Percentiles rank a stretch among this genome's conserved stretches.
phyloP scores from a whole-genome alignment of 805 yeast genomes.

The Myxozyma udenii region DNA sequence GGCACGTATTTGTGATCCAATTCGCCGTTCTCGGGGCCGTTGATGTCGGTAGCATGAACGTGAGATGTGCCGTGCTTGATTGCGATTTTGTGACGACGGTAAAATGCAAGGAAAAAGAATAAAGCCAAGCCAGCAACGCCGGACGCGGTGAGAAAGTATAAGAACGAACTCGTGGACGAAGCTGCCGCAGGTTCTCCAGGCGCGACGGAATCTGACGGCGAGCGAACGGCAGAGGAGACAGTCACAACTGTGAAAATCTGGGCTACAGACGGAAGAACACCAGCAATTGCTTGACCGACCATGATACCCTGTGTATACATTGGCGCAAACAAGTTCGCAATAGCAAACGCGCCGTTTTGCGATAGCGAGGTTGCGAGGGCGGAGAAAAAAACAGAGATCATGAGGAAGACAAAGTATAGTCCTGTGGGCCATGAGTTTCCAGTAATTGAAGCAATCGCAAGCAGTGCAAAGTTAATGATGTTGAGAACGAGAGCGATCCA shows the following conservation, averaged over 20 bases:
- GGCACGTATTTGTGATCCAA: slow-evolving; percentile 47
- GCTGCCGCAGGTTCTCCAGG: slow-evolving; percentile 2
- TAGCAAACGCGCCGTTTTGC: slow-evolving; percentile 88
- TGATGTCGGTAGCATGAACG: neutral
- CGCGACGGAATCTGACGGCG: slow-evolving; percentile 3
- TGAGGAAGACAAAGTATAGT: slow-evolving; percentile 49
- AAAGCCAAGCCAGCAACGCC: slow-evolving; percentile 47
- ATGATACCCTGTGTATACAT: slow-evolving; percentile 82
- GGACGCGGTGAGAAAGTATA: slow-evolving; percentile 54
- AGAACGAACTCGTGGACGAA: slow-evolving; percentile 24
- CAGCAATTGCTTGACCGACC: slow-evolving; percentile 94
- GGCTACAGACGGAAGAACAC: slow-evolving; percentile 81
- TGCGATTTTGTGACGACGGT: slow-evolving; percentile 33
- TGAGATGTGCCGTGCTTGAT: slow-evolving; percentile 17
- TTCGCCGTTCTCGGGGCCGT: slow-evolving; percentile 11
- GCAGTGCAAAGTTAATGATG: slow-evolving; percentile 18
- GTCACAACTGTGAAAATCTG: slow-evolving; percentile 54
- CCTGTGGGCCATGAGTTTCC: slow-evolving; percentile 19
- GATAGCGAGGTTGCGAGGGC: slow-evolving; percentile 69
- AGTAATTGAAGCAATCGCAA: slow-evolving; percentile 27
- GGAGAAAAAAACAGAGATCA: slow-evolving; percentile 55
- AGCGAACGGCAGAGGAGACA: slow-evolving; percentile 12
- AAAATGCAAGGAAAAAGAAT: slow-evolving; percentile 41
- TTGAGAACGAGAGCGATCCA: slow-evolving; percentile 22
- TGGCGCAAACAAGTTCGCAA: slow-evolving; percentile 72